Base-by-base conservation (phyloP, 768 basidiomycete species). In the Tremella mesenterica region DNA sequence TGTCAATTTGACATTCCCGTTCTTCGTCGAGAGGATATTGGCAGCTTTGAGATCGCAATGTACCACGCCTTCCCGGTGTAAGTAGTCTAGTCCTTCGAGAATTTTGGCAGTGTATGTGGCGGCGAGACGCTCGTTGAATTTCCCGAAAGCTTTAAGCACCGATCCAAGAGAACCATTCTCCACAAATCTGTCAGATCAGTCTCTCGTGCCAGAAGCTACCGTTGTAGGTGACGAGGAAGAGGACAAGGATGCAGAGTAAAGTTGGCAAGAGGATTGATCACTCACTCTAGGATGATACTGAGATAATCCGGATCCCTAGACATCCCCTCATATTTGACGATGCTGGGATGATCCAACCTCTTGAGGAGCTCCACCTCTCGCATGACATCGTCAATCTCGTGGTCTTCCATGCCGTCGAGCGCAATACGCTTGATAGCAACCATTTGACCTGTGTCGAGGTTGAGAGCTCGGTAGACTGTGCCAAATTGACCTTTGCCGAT, bases 1-100 rank as follows among this genome's bases (percentile, higher is more conserved):
- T 7, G 90, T 86, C 2, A 99, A 81, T 75, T 97, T 97, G 67
- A 95, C 85, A 66, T 97, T 95, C 38, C 92, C 93, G 47, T 83
- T 92, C 80, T 97, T 97, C 14, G 92, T 97, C 13, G 88, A 91
- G n/a, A 99, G 81, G 69, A 99, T 95, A 71, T 97, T 99, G 21
- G 93, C 93, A 0, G 93, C 91, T 74, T 99, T 99, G 59, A 99
- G 81, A 75, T 99, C 93, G 70, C 93, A 95, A 70, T 99, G 93
- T 8, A 96, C 91, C 54, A 76, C 77, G 36, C 76, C 70, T 52
- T 83, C 83, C 57, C 77, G 77, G 73, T 99, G 93, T 13, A 99
- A 81, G 73, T 96, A 97, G 65, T 92, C 82, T 44, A 97, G 76
- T 0, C 93, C 93, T 71, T 97, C 93, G 41, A 97, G 79, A 65